Base-by-base conservation (phyloP, 169 alveolate genomes). In the Eimeria sp. region DNA sequence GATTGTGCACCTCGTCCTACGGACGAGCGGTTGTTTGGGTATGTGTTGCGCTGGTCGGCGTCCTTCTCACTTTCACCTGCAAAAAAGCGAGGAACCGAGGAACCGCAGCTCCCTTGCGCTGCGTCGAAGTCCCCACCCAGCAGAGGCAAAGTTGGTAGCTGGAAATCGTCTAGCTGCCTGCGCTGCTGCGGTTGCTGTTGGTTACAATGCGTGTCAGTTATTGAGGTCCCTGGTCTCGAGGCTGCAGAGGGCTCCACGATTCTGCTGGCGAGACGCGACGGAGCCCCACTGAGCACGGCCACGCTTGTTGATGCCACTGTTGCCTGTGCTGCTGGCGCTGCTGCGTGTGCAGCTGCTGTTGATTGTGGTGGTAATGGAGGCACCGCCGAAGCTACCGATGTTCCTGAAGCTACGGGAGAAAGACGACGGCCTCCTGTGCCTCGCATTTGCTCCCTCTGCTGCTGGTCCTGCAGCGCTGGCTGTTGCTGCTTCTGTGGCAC, bases 61-160 rank as follows among this genome's bases (percentile, higher is more conserved):
- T 77, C 87, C 14, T 43, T 49, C 18, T 25, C 87, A 52, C 23
- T 49, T 27, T n/a, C 64, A 77, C 14, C 87, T 14, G 90, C 76
- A 82, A 76, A 20, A 82, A 46, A 6, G 14, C 64, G 33, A 10
- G 43, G 46, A 20, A 54, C 30, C 23, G 90, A 82, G 23, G 33
- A 33, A 33, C 72, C 37, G 54, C 72, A 33, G 20, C 14, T 30
- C 30, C 0, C 37, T 11, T 11, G 72, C 25, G 90, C 58, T 56
- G 90, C 27, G 76, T 37, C 54, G 74, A 14, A 13, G 33, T 49
- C 30, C 13, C 89, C 90, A 58, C 90, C 90, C 54, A 82, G 90
- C 52, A 56, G 33, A 46, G 90, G 90, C 90, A 82, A 58, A 30
- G 76, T 25, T 54, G 40, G 90, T n/a, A 58, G 30, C 64, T 56